Evolutionary conservation across 2,329 filamentous ascomycete genomes (phyloP).

Genomic region (Fusarium siculi): DNA sequence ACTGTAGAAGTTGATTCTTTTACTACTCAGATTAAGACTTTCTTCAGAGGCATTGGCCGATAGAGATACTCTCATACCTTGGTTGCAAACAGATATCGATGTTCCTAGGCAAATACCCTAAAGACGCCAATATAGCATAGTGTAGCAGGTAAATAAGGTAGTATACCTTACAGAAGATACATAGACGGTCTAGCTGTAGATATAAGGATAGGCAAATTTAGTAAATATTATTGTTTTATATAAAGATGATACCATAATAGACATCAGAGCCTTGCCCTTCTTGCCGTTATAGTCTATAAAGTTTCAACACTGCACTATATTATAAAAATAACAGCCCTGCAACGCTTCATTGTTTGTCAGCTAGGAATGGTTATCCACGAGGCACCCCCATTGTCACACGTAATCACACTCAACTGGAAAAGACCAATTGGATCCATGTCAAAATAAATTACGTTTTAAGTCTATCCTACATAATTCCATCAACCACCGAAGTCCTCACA

Average conservation of each 20-base stretch:
- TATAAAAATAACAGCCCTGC: too few relatives aligned
- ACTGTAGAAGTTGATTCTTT: too few relatives aligned
- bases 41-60: too few relatives aligned
- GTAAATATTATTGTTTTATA: fast-evolving
- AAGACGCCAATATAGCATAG: neutral
- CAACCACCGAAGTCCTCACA: neutral
- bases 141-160: neutral
- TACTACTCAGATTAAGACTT: too few relatives aligned
- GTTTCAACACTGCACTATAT: too few relatives aligned
- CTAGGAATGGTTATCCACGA: too few relatives aligned
- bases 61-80: too few relatives aligned
- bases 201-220: fast-evolving
- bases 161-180: fast-evolving
- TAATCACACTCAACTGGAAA: neutral
- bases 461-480: neutral
- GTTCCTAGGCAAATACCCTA: neutral
- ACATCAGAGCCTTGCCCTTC: neutral
- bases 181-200: too few relatives aligned
- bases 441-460: fast-evolving
- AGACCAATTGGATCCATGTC: fast-evolving
- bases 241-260: neutral
- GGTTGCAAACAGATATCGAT: too few relatives aligned
- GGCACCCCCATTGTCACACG: too few relatives aligned
- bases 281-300: neutral
- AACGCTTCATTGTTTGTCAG: too few relatives aligned